phyloP scores from a whole-genome alignment of 2,329 filamentous ascomycete genomes.

The Mollisiaceae sp. region DNA sequence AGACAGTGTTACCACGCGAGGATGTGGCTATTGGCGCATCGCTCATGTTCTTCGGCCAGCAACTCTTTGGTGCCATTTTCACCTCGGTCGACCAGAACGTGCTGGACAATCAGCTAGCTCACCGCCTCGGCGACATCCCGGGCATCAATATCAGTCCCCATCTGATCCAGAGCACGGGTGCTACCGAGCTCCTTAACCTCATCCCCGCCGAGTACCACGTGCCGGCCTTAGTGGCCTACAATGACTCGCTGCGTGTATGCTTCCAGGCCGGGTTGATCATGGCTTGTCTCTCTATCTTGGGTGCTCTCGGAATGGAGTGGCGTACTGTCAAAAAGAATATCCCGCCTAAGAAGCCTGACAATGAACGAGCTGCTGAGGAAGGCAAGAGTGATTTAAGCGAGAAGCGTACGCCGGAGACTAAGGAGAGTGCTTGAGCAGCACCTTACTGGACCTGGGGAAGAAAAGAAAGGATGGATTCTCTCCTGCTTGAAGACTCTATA shows the following conservation, averaged over 20 bases:
- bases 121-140: constrained; percentile 41
- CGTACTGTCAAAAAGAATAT: constrained; percentile 36
- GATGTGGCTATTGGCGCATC: constrained; percentile 59
- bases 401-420: background rate
- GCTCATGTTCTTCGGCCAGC: constrained; percentile 59
- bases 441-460: too few species aligned
- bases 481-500: too few species aligned
- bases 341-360: constrained; percentile 1
- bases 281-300: constrained; percentile 58
- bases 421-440: background rate
- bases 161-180: constrained; percentile 45
- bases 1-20: constrained; percentile 52
- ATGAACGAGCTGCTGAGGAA: background rate
- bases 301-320: constrained; percentile 65
- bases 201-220: constrained; percentile 49
- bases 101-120: constrained; percentile 39
- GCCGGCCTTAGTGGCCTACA: constrained; percentile 61
- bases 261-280: constrained; percentile 66
- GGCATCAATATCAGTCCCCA: constrained; percentile 21
- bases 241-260: constrained; percentile 59
- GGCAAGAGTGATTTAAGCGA: background rate
- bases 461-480: too few species aligned
- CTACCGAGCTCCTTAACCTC: constrained; percentile 53
- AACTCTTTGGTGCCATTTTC: constrained; percentile 60
- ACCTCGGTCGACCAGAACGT: constrained; percentile 60